Conservation (phyloP, 2,329 filamentous ascomycete genomes). For the Scedosporium boydii region DNA sequence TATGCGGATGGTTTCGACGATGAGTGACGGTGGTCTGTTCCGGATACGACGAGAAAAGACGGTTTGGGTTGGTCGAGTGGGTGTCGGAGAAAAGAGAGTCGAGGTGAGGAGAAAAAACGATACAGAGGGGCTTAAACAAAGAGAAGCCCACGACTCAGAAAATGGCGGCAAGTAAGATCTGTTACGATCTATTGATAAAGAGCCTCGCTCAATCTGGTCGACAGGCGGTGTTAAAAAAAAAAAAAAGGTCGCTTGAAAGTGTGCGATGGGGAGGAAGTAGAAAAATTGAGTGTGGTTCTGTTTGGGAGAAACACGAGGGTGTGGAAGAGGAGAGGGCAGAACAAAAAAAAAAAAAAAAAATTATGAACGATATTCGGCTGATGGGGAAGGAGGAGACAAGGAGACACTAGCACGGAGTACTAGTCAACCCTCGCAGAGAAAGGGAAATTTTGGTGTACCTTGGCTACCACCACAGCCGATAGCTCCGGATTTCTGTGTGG, state of each 20-base stretch:
- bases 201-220: neutral
- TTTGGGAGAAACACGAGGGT: conserved; percentile 2
- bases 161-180: neutral
- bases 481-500: neutral
- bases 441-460: conserved; percentile 6
- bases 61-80: neutral
- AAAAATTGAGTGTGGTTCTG: neutral
- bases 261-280: neutral
- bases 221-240: neutral
- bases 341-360: conserved; percentile 8
- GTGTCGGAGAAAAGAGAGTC: neutral
- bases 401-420: conserved; percentile 7
- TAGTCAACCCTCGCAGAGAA: conserved; percentile 4
- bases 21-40: neutral
- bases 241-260: neutral
- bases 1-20: neutral
- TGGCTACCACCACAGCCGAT: neutral
- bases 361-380: conserved; percentile 8
- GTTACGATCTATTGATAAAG: neutral
- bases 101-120: neutral
- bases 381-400: conserved; percentile 7
- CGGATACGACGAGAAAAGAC: neutral
- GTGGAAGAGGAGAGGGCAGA: conserved; percentile 7
- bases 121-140: conserved; percentile 2
- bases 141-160: neutral